A percentile compares a stretch with the other conserved stretches of the same genome.
Conservation (phyloP, 2,329 filamentous ascomycete genomes). For the Alternaria gansuensis region DNA sequence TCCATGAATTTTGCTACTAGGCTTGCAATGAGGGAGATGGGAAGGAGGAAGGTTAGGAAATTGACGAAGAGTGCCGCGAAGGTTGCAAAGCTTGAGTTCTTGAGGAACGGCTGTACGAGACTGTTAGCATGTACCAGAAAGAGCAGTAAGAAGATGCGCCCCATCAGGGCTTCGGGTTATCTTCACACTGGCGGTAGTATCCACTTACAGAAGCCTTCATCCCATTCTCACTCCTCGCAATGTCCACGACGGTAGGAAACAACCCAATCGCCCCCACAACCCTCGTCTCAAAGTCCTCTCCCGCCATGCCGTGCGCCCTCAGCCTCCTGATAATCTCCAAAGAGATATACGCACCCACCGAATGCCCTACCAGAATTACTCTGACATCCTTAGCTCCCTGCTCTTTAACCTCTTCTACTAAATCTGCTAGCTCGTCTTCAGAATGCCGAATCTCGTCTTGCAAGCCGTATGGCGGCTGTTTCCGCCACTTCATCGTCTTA, state of each 20-base stretch:
- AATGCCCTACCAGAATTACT: conserved; percentile 57
- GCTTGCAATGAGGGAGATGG: conserved; percentile 51
- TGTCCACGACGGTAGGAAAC: conserved; percentile 60
- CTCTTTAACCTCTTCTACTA: conserved; percentile 46
- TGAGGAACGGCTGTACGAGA: conserved; percentile 35
- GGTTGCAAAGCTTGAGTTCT: conserved; percentile 39
- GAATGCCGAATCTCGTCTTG: conserved; percentile 62
- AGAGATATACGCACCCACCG: conserved; percentile 58
- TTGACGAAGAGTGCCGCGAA: conserved; percentile 52
- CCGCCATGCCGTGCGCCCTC: conserved; percentile 37
- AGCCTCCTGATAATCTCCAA: conserved; percentile 54
- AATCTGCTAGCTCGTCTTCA: conserved; percentile 54
- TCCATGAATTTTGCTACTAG: conserved; percentile 57
- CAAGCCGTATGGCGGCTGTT: conserved; percentile 53
- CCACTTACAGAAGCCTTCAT: conserved; percentile 52
- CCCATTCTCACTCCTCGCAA: conserved; percentile 57
- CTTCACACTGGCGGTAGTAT: conserved; percentile 35
- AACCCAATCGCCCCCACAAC: conserved; percentile 52
- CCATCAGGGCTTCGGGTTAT: conserved; percentile 53
- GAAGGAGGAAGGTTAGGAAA: conserved; percentile 56
- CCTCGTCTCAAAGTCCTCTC: conserved; percentile 34
- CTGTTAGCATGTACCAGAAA: conserved; percentile 11
- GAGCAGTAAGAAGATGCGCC: conserved; percentile 24
- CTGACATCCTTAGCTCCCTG: conserved; percentile 40
- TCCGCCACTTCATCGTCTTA: conserved; percentile 35